phyloP scores from a whole-genome alignment of 805 yeast species.

The Candida succiphila region DNA sequence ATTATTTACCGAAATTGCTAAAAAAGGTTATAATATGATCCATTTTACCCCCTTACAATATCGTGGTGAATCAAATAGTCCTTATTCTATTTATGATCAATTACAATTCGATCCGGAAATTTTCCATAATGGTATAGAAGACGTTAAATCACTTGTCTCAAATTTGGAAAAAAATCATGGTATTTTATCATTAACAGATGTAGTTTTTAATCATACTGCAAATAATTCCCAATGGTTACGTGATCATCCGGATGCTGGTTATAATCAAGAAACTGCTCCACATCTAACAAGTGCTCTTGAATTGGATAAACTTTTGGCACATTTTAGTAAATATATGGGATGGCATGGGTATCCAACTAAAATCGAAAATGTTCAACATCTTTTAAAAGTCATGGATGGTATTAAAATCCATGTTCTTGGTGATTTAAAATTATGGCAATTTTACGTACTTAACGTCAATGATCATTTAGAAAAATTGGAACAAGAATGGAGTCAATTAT shows the following conservation, averaged over 20 bases:
- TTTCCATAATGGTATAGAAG: slow-evolving; percentile 43
- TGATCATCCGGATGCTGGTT: slow-evolving; percentile 86
- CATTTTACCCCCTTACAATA: slow-evolving; percentile 92
- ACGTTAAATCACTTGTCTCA: slow-evolving; percentile 42
- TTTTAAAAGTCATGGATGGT: slow-evolving; percentile 55
- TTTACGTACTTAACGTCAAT: slow-evolving; percentile 58
- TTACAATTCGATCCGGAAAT: slow-evolving; percentile 58
- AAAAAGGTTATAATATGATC: slow-evolving; percentile 88
- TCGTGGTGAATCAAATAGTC: slow-evolving; percentile 86
- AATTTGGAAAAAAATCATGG: slow-evolving; percentile 43
- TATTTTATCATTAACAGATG: slow-evolving; percentile 76
- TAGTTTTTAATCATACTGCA: slow-evolving; percentile 94
- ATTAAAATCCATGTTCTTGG: slow-evolving; percentile 59
- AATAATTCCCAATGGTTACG: slow-evolving; percentile 79
- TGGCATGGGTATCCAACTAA: slow-evolving; percentile 53
- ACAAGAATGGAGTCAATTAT: slow-evolving; percentile 21
- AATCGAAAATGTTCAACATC: slow-evolving; percentile 40
- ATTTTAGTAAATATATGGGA: slow-evolving; percentile 51
- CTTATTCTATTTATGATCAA: slow-evolving; percentile 88
- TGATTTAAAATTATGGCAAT: slow-evolving; percentile 75
- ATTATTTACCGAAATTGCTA: slow-evolving; percentile 48
- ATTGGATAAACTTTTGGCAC: slow-evolving; percentile 58
- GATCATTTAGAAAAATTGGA: slow-evolving; percentile 29
- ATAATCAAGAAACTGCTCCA: slow-evolving; percentile 80
- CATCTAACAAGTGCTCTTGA: slow-evolving; percentile 80